Evolutionary conservation across 345 rosid genomes (phyloP).

Genomic region (Pistacia atlantica): DNA sequence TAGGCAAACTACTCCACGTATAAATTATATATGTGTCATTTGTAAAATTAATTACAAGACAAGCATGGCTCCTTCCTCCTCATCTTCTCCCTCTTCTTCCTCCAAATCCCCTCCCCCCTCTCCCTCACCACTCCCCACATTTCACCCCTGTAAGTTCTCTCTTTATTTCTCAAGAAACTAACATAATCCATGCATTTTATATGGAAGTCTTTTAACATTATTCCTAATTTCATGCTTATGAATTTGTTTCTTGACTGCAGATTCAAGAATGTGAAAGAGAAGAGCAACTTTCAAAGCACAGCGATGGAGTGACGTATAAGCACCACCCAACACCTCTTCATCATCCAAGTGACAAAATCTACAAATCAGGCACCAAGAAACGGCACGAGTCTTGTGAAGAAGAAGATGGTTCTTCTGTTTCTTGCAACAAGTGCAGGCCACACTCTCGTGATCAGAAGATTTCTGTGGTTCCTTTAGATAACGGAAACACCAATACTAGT

Average conservation of each 20-base stretch:
- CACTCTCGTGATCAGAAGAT: conserved; percentile 63
- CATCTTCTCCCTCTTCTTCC: conserved; percentile 60
- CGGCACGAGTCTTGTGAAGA: conserved; percentile 34
- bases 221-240: background rate
- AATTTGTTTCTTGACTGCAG: conserved; percentile 37
- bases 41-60: background rate
- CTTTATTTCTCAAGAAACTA: conserved; percentile 19
- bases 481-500: conserved; percentile 29
- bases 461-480: conserved; percentile 82
- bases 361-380: conserved; percentile 41
- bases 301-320: conserved; percentile 32
- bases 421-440: conserved; percentile 93
- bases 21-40: too few species aligned
- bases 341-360: conserved; percentile 29
- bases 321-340: conserved; percentile 69
- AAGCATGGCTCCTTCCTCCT: conserved; percentile 64
- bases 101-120: conserved; percentile 50
- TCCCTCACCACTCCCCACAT: conserved; percentile 50
- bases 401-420: conserved; percentile 43
- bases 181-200: background rate
- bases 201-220: too few species aligned
- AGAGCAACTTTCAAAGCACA: conserved; percentile 46
- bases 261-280: conserved; percentile 75
- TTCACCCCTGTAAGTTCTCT: conserved; percentile 76
- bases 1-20: background rate